Evolutionary conservation across 2,329 filamentous ascomycete genomes (phyloP), one percentile per base, ranked within the genome.

Genomic region (Fusarium circinatum): DNA sequence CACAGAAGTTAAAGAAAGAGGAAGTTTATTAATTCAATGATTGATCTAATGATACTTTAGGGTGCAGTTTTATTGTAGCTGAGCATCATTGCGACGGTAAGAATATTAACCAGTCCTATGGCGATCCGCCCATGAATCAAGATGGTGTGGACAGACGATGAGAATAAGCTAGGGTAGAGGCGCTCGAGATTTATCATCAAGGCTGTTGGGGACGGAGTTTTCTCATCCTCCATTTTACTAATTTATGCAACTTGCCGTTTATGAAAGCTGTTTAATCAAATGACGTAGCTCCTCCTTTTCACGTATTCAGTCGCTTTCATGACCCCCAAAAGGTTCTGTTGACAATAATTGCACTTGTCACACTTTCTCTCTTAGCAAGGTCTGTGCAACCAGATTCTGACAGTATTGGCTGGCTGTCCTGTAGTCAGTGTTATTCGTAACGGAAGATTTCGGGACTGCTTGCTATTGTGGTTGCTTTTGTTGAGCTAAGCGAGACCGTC

Each of bases 361-460:
- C 17, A 20, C 24, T 45, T 6, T 26, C 24, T 11, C 14, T 22
- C 9, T 22, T 12, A 0, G 28, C 1, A 4, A 4, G 6, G 28
- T 5, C 28, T 32, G 15, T 49, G 28, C 24, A 4, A 26, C 28
- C 22, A n/a, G 8, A n/a, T 12, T 14, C 15, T 13, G 11, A 13
- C 20, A 4, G 4, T 3, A 49, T 9, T 24, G 28, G 47, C 11
- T 32, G 0, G 5, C 22, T 14, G 15, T 14, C 4, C 22, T 20
- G 11, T 6, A 20, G 8, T 3, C 4, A 20, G 3, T 8, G 0
- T 11, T 5, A 11, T 15, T 8, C 12, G 1, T 1, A 10, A 0
- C 12, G 17, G 8, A 8, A 51, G 4, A 15, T 52, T 15, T 2
- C 34, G 30, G 30, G 6, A 8, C 17, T 14, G 17, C 17, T 24